Evolutionary conservation across 2,329 filamentous ascomycete species (phyloP).

Genomic region (Scortechinia acanthostroma): DNA sequence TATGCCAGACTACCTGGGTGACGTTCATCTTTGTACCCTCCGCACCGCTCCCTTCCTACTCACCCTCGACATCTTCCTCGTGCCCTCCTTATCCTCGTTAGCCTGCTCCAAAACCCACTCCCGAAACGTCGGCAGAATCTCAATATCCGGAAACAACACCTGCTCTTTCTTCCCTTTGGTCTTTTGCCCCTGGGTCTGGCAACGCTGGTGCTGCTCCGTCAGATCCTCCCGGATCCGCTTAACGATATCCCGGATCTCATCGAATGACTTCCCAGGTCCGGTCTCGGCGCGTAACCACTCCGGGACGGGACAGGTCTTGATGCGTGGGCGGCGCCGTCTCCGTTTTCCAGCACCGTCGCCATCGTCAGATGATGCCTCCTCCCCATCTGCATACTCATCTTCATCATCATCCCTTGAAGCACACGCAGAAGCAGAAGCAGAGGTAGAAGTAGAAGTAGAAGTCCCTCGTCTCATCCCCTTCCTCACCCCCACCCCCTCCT

Average conservation of each 20-base stretch:
- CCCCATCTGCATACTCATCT: background rate
- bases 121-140: background rate
- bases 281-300: background rate
- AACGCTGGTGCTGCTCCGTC: conserved; percentile 1
- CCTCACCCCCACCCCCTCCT: background rate
- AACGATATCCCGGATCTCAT: background rate
- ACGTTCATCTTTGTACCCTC: no score
- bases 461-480: no score
- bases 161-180: background rate
- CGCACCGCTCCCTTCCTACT: background rate
- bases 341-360: background rate
- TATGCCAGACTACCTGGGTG: no score
- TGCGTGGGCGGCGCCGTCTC: background rate
- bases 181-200: no score
- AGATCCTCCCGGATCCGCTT: background rate
- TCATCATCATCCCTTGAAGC: no score
- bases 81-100: no score
- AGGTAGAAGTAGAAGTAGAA: no score
- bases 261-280: background rate
- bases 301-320: background rate
- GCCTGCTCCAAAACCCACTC: background rate
- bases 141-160: conserved; percentile 1
- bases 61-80: background rate
- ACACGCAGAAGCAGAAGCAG: no score
- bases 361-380: no score